Evolutionary conservation across 1,284 basidiomycete species (phyloP), one percentile per base, ranked within the genome.

Genomic region (Ustilago vetiveriae): DNA sequence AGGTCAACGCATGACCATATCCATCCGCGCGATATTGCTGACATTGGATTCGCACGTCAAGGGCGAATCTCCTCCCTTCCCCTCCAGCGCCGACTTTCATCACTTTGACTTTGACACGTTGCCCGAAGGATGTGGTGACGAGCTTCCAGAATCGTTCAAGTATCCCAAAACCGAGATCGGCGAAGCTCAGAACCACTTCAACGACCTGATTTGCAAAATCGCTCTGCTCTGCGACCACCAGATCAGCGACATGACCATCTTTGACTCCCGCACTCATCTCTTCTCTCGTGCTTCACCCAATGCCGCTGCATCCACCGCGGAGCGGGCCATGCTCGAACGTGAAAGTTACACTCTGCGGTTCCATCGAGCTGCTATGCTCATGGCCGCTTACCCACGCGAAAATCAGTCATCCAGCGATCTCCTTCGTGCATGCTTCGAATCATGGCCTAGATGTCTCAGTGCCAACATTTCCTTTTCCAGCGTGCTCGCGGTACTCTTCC

Each of bases 391-490:
- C 32, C 52, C 64, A 0, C 67, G 85, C 13, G 85, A 86, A 41
- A 85, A 88, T 17, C 84, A 85, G 35, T 85, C 91, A 0, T 88
- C 89, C 51, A 88, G 96, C 74, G 87, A 86, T 52, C 85, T 95
- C 27, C 85, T 96, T 3, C 88, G 89, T 59, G 88, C 89, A 0
- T 89, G 91, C 77, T 90, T 95, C 80, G 89, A 91, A 57, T 87
- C 90, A 3, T 91, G 94, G 88, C 94, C 94, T 0, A 87, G 92
- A 8, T 90, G 89, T 67, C 84, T 94, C 0, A 48, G 83, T 87
- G 41, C 67, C 14, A 74, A 68, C 38, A 47, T 82, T 85, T 49
- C 82, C 9, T 82, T 90, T 49, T 82, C 85, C 6, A 89, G 90
- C 43, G 87, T 89, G 0, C 86, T 94, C 46, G 89, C 92, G 67